Percentiles rank a stretch among this genome's conserved stretches.
phyloP scores from a whole-genome alignment of 78 protist species.

The Dictyostelium brefeldianum region DNA sequence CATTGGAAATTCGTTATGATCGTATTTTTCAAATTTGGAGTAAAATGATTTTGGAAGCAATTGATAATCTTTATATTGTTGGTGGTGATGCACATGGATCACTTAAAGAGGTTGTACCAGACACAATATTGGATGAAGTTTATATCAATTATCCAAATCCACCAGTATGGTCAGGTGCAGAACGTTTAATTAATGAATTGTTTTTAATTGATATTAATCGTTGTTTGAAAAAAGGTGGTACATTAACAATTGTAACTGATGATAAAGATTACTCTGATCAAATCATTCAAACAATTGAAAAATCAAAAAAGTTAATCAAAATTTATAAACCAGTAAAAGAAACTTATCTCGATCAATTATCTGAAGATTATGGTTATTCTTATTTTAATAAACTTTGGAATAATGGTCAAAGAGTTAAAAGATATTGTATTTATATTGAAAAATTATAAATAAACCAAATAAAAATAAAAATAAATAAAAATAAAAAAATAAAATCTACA shows the following conservation, averaged over 20 bases:
- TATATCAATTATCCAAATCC: constrained; percentile 88
- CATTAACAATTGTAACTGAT: constrained; percentile 85
- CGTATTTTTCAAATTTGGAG: constrained; percentile 85
- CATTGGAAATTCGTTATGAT: constrained; percentile 86
- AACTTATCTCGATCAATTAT: constrained; percentile 21
- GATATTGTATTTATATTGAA: constrained; percentile 76
- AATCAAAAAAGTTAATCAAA: constrained; percentile 17
- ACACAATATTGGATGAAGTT: constrained; percentile 52
- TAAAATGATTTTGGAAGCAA: constrained; percentile 54
- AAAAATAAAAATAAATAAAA: background rate
- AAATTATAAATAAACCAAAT: constrained; percentile 19
- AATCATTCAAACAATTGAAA: constrained; percentile 14
- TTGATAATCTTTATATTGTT: constrained; percentile 69
- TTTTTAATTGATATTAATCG: constrained; percentile 72
- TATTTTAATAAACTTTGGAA: constrained; percentile 88
- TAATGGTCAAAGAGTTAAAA: constrained; percentile 75
- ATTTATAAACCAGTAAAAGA: constrained; percentile 76
- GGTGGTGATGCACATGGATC: constrained; percentile 84
- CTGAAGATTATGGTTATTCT: constrained; percentile 88
- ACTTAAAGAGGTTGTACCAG: constrained; percentile 19
- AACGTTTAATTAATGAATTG: constrained; percentile 58
- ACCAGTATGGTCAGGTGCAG: constrained; percentile 86
- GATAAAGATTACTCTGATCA: constrained; percentile 60
- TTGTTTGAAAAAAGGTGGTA: constrained; percentile 72
- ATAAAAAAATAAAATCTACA: background rate